Percentiles rank a stretch among this genome's conserved stretches.
Evolutionary conservation across 1,284 basidiomycete species (phyloP).

Genomic region (Pyrrhoderma lamaoense): DNA sequence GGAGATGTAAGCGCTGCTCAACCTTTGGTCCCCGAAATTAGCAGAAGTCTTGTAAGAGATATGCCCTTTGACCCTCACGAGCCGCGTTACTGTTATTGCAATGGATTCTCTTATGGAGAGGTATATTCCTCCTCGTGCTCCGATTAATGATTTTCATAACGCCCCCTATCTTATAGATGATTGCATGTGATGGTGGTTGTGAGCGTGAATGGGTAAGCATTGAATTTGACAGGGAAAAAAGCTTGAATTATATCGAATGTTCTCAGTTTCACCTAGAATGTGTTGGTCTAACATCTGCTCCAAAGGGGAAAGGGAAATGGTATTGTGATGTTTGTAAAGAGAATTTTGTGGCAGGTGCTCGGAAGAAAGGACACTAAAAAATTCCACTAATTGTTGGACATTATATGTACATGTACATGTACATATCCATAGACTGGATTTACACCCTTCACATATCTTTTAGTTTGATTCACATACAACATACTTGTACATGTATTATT

Average conservation of each 20-base stretch:
- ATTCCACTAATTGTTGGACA: no score
- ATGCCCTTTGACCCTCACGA: slow-evolving; percentile 35
- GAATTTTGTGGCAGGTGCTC: neutral
- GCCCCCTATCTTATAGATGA: slow-evolving; percentile 49
- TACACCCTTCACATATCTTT: no score
- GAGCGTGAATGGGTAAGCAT: slow-evolving; percentile 65
- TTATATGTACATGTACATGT: no score
- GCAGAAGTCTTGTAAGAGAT: neutral
- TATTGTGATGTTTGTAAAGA: slow-evolving; percentile 57
- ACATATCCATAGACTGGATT: no score
- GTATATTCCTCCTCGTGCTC: slow-evolving; percentile 37
- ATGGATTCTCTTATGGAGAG: slow-evolving; percentile 67
- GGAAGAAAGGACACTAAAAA: neutral
- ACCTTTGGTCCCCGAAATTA: neutral
- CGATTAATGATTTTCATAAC: neutral
- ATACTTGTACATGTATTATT: no score
- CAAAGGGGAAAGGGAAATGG: slow-evolving; percentile 55
- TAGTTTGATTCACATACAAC: no score
- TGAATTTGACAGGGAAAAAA: neutral
- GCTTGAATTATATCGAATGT: slow-evolving; percentile 13
- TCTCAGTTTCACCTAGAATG: slow-evolving; percentile 69
- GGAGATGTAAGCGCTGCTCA: neutral
- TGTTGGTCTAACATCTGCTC: slow-evolving; percentile 53
- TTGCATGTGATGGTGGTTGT: slow-evolving; percentile 72
- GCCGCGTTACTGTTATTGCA: slow-evolving; percentile 68